Conservation (phyloP, 371 early-diverging fungal genomes). For the Rhizomucor pusillus region DNA sequence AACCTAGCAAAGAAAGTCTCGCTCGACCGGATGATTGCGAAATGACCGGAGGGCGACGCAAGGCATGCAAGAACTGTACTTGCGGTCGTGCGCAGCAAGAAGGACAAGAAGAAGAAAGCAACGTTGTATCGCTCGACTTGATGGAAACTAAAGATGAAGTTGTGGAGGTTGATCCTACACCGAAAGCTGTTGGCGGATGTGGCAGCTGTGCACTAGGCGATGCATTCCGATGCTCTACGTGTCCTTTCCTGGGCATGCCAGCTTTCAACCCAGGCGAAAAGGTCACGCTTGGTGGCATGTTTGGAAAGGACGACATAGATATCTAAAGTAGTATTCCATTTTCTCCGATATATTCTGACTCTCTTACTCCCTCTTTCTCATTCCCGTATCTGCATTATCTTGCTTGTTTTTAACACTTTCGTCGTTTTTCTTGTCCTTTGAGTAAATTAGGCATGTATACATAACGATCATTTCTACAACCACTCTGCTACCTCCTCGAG, state of each 20-base stretch:
- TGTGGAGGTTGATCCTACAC: conserved; percentile 56
- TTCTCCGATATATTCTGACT: no score
- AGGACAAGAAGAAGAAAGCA: conserved; percentile 43
- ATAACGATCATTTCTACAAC: no score
- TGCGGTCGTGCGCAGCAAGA: conserved; percentile 91
- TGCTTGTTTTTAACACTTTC: no score
- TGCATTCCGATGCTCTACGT: conserved; percentile 97
- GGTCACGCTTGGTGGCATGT: conserved; percentile 72
- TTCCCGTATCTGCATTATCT: no score
- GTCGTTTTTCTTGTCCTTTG: no score
- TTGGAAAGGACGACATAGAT: conserved; percentile 52
- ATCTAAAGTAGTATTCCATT: no score
- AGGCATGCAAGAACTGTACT: conserved; percentile 96
- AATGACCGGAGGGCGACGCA: conserved; percentile 70
- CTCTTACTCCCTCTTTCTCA: no score
- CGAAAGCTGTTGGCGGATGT: conserved; percentile 56
- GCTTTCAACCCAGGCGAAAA: conserved; percentile 98
- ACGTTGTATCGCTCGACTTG: conserved; percentile 71
- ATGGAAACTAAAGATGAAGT: conserved; percentile 48
- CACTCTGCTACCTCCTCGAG: no score
- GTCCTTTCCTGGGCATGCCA: conserved; percentile 99
- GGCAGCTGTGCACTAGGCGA: conserved; percentile 97
- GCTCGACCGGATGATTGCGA: conserved; percentile 68
- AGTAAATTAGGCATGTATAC: no score
- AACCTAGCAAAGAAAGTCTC: conserved; percentile 70